Base-by-base conservation (phyloP, 345 rosid species). In the Salix dunnii region DNA sequence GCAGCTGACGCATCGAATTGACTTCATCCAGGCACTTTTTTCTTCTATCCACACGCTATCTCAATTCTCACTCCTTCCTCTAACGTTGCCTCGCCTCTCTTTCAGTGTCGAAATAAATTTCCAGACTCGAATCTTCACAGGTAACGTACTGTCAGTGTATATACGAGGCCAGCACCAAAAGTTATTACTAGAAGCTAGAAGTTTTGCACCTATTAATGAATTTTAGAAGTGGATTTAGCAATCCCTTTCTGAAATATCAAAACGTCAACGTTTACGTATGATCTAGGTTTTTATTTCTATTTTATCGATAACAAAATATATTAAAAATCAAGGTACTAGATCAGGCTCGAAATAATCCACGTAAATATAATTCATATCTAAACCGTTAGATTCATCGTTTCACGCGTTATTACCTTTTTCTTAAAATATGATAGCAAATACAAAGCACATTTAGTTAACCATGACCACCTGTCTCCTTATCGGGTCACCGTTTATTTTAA, bases 1-100 rank as follows among this genome's bases (percentile, higher is more conserved):
- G 42, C 79, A 7, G 23, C 61, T 10, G 71, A 67, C 73, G n/a
- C 80, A 65, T 73, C 79, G 53, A 67, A 23, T 73, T 70, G 78
- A 64, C 79, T 58, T 60, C 58, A 71, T 77, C 72, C 67, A 68
- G 78, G 28, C 74, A 23, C 71, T 33, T 23, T 71, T 65, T 25
- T 67, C 73, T 51, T 48, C 64, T 58, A 13, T 49, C 1, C 72
- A 58, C 67, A 62, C 77, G 67, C 58, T 36, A 69, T 27, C 81
- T 74, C 76, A 30, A 53, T 33, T 71, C 62, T 38, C 42, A 38
- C 11, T 11, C 42, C 42, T 82, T 36, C 74, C 51, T 49, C 33
- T 53, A 46, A 0, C 9, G 60, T 36, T 70, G 35, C 76, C 42
- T 62, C 4, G 0, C 30, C 48, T 35, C 16, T 31, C 27, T 30